phyloP scores from a whole-genome alignment of 495 filamentous ascomycete species.

The Xylaria palmicola region DNA sequence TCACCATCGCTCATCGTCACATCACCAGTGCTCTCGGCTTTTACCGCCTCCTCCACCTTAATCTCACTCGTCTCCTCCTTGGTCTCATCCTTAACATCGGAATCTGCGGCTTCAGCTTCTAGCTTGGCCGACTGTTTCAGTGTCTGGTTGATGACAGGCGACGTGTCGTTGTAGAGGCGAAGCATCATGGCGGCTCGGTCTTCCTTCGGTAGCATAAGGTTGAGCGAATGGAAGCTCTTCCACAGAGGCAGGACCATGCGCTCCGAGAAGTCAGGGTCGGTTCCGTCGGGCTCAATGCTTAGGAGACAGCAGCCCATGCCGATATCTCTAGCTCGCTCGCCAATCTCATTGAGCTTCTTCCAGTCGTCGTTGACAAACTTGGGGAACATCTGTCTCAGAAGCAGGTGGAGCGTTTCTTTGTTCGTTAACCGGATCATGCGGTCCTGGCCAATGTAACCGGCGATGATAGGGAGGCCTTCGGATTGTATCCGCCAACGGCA shows the following conservation, averaged over 20 bases:
- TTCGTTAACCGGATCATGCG: conserved; percentile 72
- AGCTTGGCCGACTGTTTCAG: conserved; percentile 45
- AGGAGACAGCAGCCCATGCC: conserved; percentile 91
- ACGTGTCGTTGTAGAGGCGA: conserved; percentile 82
- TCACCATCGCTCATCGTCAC: background rate
- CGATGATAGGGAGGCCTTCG: conserved; percentile 83
- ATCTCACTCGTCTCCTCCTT: conserved; percentile 16
- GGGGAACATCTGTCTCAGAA: conserved; percentile 95
- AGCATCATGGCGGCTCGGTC: conserved; percentile 90
- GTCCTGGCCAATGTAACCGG: conserved; percentile 80
- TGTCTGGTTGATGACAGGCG: conserved; percentile 62
- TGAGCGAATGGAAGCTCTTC: conserved; percentile 81
- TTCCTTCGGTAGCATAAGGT: conserved; percentile 97
- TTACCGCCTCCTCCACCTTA: conserved; percentile 6
- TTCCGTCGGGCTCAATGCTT: conserved; percentile 67
- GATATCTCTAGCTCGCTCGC: conserved; percentile 73
- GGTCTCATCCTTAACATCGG: conserved; percentile 22
- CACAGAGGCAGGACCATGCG: conserved; percentile 86
- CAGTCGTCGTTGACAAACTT: conserved; percentile 67
- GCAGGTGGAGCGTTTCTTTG: conserved; percentile 69
- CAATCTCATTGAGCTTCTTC: conserved; percentile 81
- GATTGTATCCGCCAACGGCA: conserved; percentile 94
- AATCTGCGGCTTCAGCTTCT: conserved; percentile 25
- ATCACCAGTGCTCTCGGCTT: background rate
- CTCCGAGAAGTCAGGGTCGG: conserved; percentile 72